Evolutionary conservation across 164 flowering plant species (phyloP), one percentile per base, ranked within the genome.

Genomic region (Chimonanthus praecox): DNA sequence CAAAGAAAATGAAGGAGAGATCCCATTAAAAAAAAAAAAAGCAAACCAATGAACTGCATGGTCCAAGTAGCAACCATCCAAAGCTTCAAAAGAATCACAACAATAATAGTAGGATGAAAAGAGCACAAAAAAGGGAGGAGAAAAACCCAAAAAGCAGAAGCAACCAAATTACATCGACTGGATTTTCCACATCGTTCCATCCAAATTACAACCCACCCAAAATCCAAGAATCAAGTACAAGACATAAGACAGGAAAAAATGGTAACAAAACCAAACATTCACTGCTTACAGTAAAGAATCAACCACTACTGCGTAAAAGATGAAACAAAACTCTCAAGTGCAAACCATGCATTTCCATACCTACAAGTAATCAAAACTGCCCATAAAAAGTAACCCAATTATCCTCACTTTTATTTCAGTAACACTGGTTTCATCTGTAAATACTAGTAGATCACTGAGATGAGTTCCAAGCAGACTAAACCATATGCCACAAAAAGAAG

Each of bases 61-160:
- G 68, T 72, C 77, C 75, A 71, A 78, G 64, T 71, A 71, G 77
- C 58, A 80, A 80, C 69, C 74, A 68, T 77, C 78, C 82, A 77
- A 79, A 15, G 16, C 60, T 54, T 4, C 60, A 13, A 33, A 82
- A 66, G 62, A 74, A 76, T 72, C 76, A 65, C 78, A 74, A 72
- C 67, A 78, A 69, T 48, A 76, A 73, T 13, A 61, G 65, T 67
- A 69, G 20, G 16, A 69, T 20, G 46, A 10, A 69, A 69, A 68
- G 44, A 5, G 16, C 46, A 68, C 50, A 68, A 68, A 63, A 47
- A 33, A 75, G 76, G 58, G 71, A 76, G 71, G 76, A 58, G 71
- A 76, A 71, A 70, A 54, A 78, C 69, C 72, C 73, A 75, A 83
- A 74, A 74, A 72, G 64, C 20, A 46, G 5, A 75, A 71, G 69